phyloP scores from a whole-genome alignment of 129 eudicot genomes.

The Smallanthus sonchifolius region DNA sequence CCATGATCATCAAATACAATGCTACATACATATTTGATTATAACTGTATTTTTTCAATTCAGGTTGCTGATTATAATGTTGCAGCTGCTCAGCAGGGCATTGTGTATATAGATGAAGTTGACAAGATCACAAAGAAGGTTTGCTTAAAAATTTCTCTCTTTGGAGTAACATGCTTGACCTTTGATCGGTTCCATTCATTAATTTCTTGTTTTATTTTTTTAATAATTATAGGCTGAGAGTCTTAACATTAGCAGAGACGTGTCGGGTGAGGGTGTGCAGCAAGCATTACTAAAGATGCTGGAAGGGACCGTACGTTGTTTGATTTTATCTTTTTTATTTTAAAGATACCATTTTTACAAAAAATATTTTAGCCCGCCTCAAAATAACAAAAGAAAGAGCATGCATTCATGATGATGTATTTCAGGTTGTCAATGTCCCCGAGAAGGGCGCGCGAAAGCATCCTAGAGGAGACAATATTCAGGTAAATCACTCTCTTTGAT shows the following conservation, averaged over 20 bases:
- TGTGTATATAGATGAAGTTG: conserved; percentile 98
- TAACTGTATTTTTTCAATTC: conserved; percentile 16
- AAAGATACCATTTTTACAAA: background rate
- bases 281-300: conserved; percentile 91
- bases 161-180: background rate
- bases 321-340: background rate
- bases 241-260: conserved; percentile 94
- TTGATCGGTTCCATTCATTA: background rate
- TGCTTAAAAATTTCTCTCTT: background rate
- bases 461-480: conserved; percentile 99
- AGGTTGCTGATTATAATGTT: conserved; percentile 96
- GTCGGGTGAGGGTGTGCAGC: conserved; percentile 99
- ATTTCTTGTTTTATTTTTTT: background rate
- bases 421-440: conserved; percentile 97
- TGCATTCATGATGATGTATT: conserved; percentile 10
- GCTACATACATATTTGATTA: background rate
- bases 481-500: conserved; percentile 35
- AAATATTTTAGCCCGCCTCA: conserved; percentile 9
- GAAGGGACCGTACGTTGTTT: conserved; percentile 88
- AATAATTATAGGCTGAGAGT: conserved; percentile 73
- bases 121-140: conserved; percentile 96
- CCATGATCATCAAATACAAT: background rate
- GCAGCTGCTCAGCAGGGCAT: conserved; percentile 99
- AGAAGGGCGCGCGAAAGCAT: conserved; percentile 97
- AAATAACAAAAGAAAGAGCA: background rate